A percentile compares a stretch with the other conserved stretches of the same genome.
phyloP scores from a whole-genome alignment of 192 early-diverging fungal genomes.

The Diversispora epigaea region DNA sequence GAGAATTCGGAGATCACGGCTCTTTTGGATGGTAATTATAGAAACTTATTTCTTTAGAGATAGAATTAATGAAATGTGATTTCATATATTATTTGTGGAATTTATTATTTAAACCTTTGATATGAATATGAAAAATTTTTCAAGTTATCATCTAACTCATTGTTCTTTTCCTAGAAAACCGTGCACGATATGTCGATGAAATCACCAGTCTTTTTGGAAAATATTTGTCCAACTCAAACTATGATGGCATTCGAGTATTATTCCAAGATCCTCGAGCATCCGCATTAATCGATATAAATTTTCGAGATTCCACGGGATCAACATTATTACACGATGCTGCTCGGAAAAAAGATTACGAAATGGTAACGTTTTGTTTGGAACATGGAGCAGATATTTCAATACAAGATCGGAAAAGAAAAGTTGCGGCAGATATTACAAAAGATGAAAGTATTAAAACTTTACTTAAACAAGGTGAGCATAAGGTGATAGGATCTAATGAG shows the following conservation, averaged over 20 bases:
- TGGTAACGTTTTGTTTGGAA: constrained; percentile 71
- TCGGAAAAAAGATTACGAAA: constrained; percentile 55
- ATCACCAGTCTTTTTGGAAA: constrained; percentile 54
- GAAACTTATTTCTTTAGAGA: not conserved
- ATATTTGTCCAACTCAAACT: constrained; percentile 44
- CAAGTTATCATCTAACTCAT: not conserved
- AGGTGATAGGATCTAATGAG: not conserved
- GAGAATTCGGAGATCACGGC: constrained; percentile 47
- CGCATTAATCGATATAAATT: constrained; percentile 68
- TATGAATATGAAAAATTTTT: not conserved
- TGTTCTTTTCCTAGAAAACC: constrained; percentile 40
- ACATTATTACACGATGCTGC: constrained; percentile 74
- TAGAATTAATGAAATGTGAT: not conserved
- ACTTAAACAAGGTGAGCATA: constrained; percentile 35
- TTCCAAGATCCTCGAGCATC: constrained; percentile 52
- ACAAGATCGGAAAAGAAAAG: constrained; percentile 63
- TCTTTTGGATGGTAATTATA: constrained; percentile 52
- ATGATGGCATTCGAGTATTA: constrained; percentile 42
- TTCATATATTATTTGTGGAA: not conserved
- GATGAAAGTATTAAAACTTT: constrained; percentile 54
- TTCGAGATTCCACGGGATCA: constrained; percentile 60
- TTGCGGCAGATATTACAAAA: constrained; percentile 56
- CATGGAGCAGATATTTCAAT: constrained; percentile 75
- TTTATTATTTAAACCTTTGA: not conserved
- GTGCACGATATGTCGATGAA: constrained; percentile 51